phyloP scores from a whole-genome alignment of 805 yeast genomes.

The Candida pseudoglaebosa region DNA sequence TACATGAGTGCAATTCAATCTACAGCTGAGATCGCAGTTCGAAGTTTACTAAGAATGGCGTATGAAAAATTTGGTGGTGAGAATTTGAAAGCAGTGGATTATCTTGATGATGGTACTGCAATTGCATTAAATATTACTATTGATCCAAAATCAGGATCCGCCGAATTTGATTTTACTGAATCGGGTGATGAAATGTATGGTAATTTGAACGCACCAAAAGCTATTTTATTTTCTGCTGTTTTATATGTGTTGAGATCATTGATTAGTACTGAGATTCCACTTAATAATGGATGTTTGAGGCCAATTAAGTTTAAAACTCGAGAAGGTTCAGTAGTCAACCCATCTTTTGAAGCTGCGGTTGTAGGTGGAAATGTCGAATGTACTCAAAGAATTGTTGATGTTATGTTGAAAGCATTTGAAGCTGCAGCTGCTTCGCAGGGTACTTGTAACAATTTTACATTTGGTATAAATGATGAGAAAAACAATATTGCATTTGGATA shows the following conservation, averaged over 20 bases:
- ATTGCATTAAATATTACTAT: constrained; percentile 55
- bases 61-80: constrained; percentile 36
- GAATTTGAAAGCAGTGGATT: constrained; percentile 52
- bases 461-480: constrained; percentile 66
- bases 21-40: constrained; percentile 32
- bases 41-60: constrained; percentile 29
- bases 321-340: constrained; percentile 49
- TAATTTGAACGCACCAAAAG: constrained; percentile 88
- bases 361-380: constrained; percentile 93
- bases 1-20: constrained; percentile 35
- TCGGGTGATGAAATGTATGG: constrained; percentile 87
- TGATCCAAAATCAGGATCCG: constrained; percentile 47
- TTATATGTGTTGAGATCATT: constrained; percentile 82
- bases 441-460: constrained; percentile 89
- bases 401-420: constrained; percentile 76
- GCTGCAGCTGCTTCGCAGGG: constrained; percentile 97
- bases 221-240: constrained; percentile 85
- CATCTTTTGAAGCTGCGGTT: constrained; percentile 83
- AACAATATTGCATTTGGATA: constrained; percentile 74
- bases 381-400: constrained; percentile 89
- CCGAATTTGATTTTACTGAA: constrained; percentile 79
- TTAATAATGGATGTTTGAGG: constrained; percentile 86
- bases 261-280: constrained; percentile 83
- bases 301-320: constrained; percentile 62
- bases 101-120: constrained; percentile 77